Conservation (phyloP, 1,139 yeast genomes). For the Suhomyces bolitotheri region DNA sequence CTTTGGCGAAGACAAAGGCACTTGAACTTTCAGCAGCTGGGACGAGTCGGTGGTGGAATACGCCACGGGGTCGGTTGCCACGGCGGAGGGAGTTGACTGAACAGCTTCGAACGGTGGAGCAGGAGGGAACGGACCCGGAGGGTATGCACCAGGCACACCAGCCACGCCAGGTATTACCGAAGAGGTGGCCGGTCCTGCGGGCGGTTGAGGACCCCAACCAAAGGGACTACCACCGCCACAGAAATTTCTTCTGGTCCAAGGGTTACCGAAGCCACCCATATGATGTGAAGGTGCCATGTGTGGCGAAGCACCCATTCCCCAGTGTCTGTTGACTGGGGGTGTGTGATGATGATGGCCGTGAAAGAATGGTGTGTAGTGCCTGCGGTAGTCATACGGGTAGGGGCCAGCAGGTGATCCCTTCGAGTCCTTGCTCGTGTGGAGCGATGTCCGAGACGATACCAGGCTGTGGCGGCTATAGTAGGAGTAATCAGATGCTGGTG, state of each 20-base stretch:
- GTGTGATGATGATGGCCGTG: conserved; percentile 4
- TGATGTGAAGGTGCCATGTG: too few relatives aligned
- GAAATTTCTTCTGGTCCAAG: conserved; percentile 3
- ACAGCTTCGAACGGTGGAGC: too few relatives aligned
- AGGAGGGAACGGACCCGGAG: too few relatives aligned
- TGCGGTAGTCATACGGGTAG: conserved; percentile 9
- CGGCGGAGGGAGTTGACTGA: too few relatives aligned
- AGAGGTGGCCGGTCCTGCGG: neutral
- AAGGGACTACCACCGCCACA: conserved; percentile 1
- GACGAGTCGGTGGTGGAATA: too few relatives aligned
- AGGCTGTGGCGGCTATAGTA: conserved; percentile 3
- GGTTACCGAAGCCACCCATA: conserved; percentile 4
- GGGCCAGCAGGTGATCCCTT: conserved; percentile 4
- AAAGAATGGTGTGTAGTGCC: conserved; percentile 6
- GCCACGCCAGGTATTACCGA: neutral
- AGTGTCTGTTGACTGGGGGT: conserved; percentile 4
- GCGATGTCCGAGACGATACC: too few relatives aligned
- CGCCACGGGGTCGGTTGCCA: too few relatives aligned
- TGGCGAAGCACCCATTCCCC: conserved; percentile 7
- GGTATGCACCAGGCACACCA: too few relatives aligned
- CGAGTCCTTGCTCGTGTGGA: too few relatives aligned
- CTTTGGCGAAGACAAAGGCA: too few relatives aligned
- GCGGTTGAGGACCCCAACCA: conserved; percentile 3
- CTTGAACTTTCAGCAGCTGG: too few relatives aligned
- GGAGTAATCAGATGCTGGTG: conserved; percentile 12